Percentiles rank a stretch among this genome's conserved stretches.
Evolutionary conservation across 257 asterid species (phyloP).

Genomic region (Mitragyna speciosa): DNA sequence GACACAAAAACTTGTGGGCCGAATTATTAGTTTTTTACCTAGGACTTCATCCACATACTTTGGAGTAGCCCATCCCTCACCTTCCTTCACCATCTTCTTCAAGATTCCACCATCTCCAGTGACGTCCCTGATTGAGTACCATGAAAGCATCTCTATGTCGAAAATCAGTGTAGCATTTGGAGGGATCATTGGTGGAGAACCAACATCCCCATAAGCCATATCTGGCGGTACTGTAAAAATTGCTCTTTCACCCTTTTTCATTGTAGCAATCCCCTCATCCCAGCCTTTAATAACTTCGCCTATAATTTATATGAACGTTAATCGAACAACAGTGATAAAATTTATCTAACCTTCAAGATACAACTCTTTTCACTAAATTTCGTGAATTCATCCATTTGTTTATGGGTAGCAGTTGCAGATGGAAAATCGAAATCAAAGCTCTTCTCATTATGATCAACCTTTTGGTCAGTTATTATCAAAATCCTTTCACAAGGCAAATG

Average conservation of each 20-base stretch:
- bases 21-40: constrained; percentile 27
- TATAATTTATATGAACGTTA: neutral
- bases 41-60: constrained; percentile 54
- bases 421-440: no score
- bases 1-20: neutral
- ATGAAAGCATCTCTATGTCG: constrained; percentile 49
- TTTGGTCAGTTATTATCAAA: no score
- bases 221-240: constrained; percentile 55
- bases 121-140: constrained; percentile 58
- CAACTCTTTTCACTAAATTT: neutral
- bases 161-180: constrained; percentile 62
- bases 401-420: no score
- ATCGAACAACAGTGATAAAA: no score
- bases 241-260: constrained; percentile 65
- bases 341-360: no score
- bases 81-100: constrained; percentile 55
- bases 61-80: constrained; percentile 76
- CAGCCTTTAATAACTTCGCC: constrained; percentile 71
- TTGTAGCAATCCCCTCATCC: constrained; percentile 63
- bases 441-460: no score
- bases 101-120: constrained; percentile 60
- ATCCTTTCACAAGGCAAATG: no score
- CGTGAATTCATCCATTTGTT: no score
- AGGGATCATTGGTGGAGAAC: constrained; percentile 56
- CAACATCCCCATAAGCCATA: constrained; percentile 53